Evolutionary conservation across 2,329 filamentous ascomycete genomes (phyloP).

Genomic region (Lasiodiplodia theobromae): DNA sequence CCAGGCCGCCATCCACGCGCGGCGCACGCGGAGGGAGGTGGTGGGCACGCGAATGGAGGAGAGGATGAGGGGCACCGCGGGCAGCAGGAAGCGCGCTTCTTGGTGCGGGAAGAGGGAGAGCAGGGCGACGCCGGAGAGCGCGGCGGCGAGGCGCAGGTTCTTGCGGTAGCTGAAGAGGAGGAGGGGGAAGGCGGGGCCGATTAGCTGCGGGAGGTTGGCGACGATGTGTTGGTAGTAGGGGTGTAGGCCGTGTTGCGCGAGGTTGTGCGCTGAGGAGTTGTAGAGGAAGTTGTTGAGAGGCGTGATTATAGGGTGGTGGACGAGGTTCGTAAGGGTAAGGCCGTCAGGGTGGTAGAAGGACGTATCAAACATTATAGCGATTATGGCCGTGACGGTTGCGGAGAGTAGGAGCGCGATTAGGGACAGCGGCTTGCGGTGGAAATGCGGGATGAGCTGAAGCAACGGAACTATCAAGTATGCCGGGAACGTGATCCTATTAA

Average conservation of each 20-base stretch:
- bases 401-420: slow-evolving; percentile 70
- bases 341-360: slow-evolving; percentile 74
- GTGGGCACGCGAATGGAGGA: slow-evolving; percentile 74
- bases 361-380: slow-evolving; percentile 85
- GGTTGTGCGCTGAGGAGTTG: slow-evolving; percentile 57
- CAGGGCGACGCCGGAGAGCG: slow-evolving; percentile 72
- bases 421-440: slow-evolving; percentile 71
- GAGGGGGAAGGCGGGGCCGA: slow-evolving; percentile 59
- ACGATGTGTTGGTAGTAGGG: slow-evolving; percentile 61
- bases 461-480: slow-evolving; percentile 88
- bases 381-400: slow-evolving; percentile 69
- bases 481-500: slow-evolving; percentile 97
- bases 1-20: slow-evolving; percentile 66
- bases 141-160: slow-evolving; percentile 73
- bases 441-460: slow-evolving; percentile 83
- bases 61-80: slow-evolving; percentile 77
- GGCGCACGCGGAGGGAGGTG: slow-evolving; percentile 46
- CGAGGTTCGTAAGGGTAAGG: slow-evolving; percentile 69
- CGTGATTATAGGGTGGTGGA: slow-evolving; percentile 60
- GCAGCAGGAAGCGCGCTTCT: slow-evolving; percentile 79
- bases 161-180: slow-evolving; percentile 57
- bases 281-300: slow-evolving; percentile 62
- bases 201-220: slow-evolving; percentile 60
- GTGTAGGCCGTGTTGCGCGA: slow-evolving; percentile 61
- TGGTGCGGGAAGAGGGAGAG: slow-evolving; percentile 80